A percentile compares a stretch with the other conserved stretches of the same genome.
phyloP scores from a whole-genome alignment of 768 basidiomycete genomes.

The Phanerochaete carnosa region DNA sequence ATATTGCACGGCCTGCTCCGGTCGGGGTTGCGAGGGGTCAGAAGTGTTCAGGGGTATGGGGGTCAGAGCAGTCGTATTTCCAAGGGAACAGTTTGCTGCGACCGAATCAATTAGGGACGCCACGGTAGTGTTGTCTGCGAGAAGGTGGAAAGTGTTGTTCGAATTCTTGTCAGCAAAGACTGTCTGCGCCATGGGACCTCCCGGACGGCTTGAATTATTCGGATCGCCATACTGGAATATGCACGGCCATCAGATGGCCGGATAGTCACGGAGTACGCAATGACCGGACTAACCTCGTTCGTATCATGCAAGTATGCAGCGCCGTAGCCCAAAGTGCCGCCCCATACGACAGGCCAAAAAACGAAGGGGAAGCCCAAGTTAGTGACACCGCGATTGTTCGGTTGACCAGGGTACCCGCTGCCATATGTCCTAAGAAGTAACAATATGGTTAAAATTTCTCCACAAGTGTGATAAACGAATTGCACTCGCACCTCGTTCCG shows the following conservation, averaged over 20 bases:
- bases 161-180: constrained; percentile 26
- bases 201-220: constrained; percentile 32
- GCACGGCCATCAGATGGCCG: not conserved
- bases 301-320: constrained; percentile 31
- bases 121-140: constrained; percentile 33
- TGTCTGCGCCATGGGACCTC: constrained; percentile 27
- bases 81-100: constrained; percentile 24
- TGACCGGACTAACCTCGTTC: constrained; percentile 37
- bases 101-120: constrained; percentile 29
- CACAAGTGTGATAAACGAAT: not conserved
- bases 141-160: constrained; percentile 30
- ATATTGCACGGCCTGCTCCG: constrained; percentile 63
- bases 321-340: constrained; percentile 26
- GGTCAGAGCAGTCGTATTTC: constrained; percentile 33
- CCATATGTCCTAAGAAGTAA: constrained; percentile 46
- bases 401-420: constrained; percentile 56
- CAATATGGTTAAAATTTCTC: not conserved
- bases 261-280: not conserved
- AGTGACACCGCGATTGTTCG: constrained; percentile 39
- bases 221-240: constrained; percentile 31
- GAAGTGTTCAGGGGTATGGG: constrained; percentile 32
- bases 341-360: constrained; percentile 65
- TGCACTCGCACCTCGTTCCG: constrained; percentile 1
- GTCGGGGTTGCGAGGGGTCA: constrained; percentile 28
- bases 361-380: constrained; percentile 58